These are phyloP conservation scores for Boletus smithii DNA, from an alignment of 1,284 basidiomycete genomes.

Conservation along the genomic window DNA sequence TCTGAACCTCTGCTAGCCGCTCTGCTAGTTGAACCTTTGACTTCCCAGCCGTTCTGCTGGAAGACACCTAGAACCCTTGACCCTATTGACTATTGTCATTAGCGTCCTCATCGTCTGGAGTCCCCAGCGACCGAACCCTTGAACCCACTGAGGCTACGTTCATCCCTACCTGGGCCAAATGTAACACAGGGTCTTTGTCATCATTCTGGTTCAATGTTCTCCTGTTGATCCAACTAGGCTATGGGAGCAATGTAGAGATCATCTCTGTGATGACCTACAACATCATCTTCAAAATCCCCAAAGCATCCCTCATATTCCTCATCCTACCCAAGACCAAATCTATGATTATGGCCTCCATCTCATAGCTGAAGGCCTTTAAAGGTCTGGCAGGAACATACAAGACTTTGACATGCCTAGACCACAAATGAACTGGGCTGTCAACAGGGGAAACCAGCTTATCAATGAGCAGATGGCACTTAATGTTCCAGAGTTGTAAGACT, in stretches of 20 bases:
- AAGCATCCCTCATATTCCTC: background rate
- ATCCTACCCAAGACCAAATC: constrained; percentile 31
- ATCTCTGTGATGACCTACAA: constrained; percentile 33
- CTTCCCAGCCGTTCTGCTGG: no score
- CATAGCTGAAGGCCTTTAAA: constrained; percentile 24
- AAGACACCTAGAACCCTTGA: no score
- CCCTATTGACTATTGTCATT: no score
- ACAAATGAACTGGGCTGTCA: constrained; percentile 27
- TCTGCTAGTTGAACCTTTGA: no score
- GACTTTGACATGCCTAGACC: constrained; percentile 35
- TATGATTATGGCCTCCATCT: constrained; percentile 43
- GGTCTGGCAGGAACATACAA: background rate
- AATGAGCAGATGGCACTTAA: constrained; percentile 39
- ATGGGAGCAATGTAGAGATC: constrained; percentile 16
- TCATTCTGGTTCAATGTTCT: background rate
- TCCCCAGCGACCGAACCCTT: no score
- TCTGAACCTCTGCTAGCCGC: no score
- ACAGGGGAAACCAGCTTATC: constrained; percentile 34
- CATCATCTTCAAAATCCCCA: constrained; percentile 6
- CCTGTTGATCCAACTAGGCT: background rate
- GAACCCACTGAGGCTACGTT: no score
- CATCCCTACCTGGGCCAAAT: no score
- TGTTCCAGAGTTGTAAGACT: constrained; percentile 12
- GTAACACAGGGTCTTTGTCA: constrained; percentile 15
- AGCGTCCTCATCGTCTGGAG: no score